Evolutionary conservation across 352 stramenopile species (phyloP).

Genomic region (Globisporangium heterothallicum): DNA sequence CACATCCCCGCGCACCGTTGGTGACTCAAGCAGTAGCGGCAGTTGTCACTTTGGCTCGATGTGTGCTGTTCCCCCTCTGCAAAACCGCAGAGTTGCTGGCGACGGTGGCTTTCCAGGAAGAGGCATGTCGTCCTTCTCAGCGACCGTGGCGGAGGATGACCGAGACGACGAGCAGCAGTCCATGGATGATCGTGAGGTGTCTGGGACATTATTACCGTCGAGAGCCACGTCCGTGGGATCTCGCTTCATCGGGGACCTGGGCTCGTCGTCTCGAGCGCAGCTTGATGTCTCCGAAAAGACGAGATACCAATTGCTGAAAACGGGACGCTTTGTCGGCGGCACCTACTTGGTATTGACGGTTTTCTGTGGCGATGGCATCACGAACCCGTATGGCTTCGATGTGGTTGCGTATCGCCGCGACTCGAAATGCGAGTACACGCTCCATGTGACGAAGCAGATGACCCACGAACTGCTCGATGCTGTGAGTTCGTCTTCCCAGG

Average conservation of each 20-base stretch:
- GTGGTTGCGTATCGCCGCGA: conserved; percentile 49
- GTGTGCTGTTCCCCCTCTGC: too few relatives aligned
- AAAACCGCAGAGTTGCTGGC: not conserved
- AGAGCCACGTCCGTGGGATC: conserved; percentile 10
- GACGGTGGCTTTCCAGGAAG: not conserved
- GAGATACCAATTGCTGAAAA: conserved; percentile 63
- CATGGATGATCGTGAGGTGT: too few relatives aligned
- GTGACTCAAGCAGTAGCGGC: conserved; percentile 5
- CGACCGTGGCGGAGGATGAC: too few relatives aligned
- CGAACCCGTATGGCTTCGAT: conserved; percentile 69
- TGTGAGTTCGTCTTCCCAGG: conserved; percentile 46
- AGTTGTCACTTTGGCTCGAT: conserved; percentile 1
- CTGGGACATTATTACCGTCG: too few relatives aligned
- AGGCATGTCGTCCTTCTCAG: too few relatives aligned
- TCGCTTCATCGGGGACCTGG: conserved; percentile 34
- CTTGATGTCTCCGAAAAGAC: conserved; percentile 11
- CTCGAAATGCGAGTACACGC: conserved; percentile 36
- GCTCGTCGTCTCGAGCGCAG: not conserved
- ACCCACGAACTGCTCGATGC: conserved; percentile 54
- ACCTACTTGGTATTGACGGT: conserved; percentile 65
- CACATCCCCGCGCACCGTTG: conserved; percentile 21
- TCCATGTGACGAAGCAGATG: conserved; percentile 58
- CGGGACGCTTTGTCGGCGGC: conserved; percentile 55
- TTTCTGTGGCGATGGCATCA: conserved; percentile 55
- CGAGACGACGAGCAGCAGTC: not conserved